Evolutionary conservation across 305 asterid genomes (phyloP), one percentile per base, ranked within the genome.

Genomic region (Solanum hybrid): DNA sequence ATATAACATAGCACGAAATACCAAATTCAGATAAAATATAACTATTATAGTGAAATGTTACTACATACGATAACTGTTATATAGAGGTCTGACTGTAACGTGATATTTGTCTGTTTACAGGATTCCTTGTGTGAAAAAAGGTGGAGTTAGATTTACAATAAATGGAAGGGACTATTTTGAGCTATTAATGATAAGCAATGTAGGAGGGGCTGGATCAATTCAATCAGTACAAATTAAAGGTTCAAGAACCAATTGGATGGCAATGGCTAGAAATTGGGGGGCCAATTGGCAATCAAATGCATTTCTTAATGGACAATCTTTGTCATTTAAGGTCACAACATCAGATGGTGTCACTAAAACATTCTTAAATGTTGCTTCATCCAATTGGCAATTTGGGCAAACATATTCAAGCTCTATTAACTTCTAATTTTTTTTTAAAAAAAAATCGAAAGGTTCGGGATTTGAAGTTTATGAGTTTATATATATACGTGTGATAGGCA

Each of bases 251-350:
- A 92, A 89, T 4, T 97, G 99, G 98, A 82, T 93, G 92, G 20
- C 96, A 14, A 97, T 97, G 99, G 93, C 98, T 5, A 93, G 97
- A 88, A 96, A 97, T 46, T 97, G 98, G 98, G 99, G 99, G 71
- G 96, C 96, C 4, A 96, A 93, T 90, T 96, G 99, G 99, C 99
- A 96, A 79, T 95, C 98, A 0, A 95, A 92, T 88, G 64, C 93
- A 10, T 93, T 89, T 37, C 94, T 97, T 0, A 92, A 93, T 60
- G 96, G 96, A 26, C 99, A 97, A 88, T 60, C 96, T 1, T 17
- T 96, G 42, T 96, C 99, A 35, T 95, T 97, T 91, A 93, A 46
- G 92, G 94, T 97, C 87, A 96, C 98, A 0, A 94, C 98, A 1
- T 92, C 93, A 7, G 99, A 97, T 91, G 98, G 98, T 6, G 87